Base-by-base conservation (phyloP, 768 basidiomycete genomes). In the Tricholoma bakamatsutake region DNA sequence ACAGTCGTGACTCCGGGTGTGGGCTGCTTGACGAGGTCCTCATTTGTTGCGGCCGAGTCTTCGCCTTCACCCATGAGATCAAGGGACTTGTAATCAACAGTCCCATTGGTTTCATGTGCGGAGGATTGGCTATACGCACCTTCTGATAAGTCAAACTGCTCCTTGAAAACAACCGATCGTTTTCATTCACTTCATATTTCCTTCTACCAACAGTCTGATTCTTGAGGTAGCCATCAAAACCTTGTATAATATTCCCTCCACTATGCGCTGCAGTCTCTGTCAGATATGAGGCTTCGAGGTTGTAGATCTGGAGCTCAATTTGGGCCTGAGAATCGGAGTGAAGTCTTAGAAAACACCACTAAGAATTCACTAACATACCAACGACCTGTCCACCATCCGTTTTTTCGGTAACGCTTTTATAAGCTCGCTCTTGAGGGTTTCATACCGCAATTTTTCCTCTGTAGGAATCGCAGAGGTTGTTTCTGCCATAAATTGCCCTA, bases 151-250 rank as follows among this genome's bases (percentile, higher is more conserved):
- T 90, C 30, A 81, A 64, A 61, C 90, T 92, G 70, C 90, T 92
- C 56, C 78, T 86, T 2, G 90, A 90, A 70, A 93, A 93, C 58
- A 92, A 73, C 47, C 91, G 79, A 64, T 93, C 91, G 11, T 79
- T 73, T 55, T 93, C 91, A 58, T 79, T 81, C 55, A 90, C 80
- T 60, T 93, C 90, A 60, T 85, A 82, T 64, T 84, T 85, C 65
- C 86, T 79, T 62, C 89, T 75, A 6, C 79, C 82, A 8, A 79
- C 75, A 0, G 79, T 80, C 56, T 85, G 87, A 62, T 85, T 85
- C 70, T 93, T 93, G 56, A 93, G 80, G 66, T 92, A 93, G 40
- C 85, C 84, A 53, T 93, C 91, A 60, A 93, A 93, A 4, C 91
- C 91, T 62, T 87, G 87, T 35, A 93, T 87, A 52, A 93, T 92